Evolutionary conservation across 1,284 basidiomycete genomes (phyloP).

Genomic region (Cutaneotrichosporon dermatis): DNA sequence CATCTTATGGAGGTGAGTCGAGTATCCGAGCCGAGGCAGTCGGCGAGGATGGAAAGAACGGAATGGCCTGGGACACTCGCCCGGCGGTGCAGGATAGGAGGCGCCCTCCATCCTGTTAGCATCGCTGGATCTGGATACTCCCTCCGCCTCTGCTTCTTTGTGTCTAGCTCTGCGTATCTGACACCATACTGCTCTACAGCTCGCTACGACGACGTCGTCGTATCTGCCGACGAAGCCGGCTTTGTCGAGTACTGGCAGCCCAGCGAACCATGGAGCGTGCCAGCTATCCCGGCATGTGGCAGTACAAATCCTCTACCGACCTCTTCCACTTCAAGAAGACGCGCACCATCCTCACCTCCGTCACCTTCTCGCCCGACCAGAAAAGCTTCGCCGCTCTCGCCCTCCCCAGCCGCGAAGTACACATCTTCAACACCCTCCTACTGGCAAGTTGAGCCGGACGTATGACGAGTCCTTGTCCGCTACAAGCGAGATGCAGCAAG

Average conservation of each 20-base stretch:
- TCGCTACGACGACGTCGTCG: conserved; percentile 78
- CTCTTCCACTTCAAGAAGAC: conserved; percentile 97
- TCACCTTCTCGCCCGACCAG: conserved; percentile 84
- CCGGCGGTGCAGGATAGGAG: no score
- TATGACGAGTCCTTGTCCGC: conserved; percentile 93
- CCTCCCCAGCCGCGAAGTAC: conserved; percentile 84
- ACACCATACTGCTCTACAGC: conserved; percentile 78
- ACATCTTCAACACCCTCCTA: conserved; percentile 87
- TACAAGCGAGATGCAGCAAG: conserved; percentile 95
- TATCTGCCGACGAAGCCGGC: conserved; percentile 90
- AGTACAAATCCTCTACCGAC: conserved; percentile 86
- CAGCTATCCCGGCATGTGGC: conserved; percentile 76
- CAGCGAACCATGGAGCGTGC: conserved; percentile 74
- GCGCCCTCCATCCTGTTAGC: no score
- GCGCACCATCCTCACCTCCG: conserved; percentile 73
- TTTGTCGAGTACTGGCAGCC: conserved; percentile 98
- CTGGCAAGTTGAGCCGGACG: conserved; percentile 82
- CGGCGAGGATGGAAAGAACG: no score
- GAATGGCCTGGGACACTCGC: no score
- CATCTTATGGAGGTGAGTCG: conserved; percentile 79
- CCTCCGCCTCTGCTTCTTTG: no score
- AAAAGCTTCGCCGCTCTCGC: conserved; percentile 88
- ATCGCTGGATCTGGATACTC: no score
- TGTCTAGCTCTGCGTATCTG: neutral
- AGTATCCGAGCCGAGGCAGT: no score